A percentile compares a stretch with the other conserved stretches of the same genome.
Conservation (phyloP, 495 filamentous ascomycete species). For the Penicillium desertorum region DNA sequence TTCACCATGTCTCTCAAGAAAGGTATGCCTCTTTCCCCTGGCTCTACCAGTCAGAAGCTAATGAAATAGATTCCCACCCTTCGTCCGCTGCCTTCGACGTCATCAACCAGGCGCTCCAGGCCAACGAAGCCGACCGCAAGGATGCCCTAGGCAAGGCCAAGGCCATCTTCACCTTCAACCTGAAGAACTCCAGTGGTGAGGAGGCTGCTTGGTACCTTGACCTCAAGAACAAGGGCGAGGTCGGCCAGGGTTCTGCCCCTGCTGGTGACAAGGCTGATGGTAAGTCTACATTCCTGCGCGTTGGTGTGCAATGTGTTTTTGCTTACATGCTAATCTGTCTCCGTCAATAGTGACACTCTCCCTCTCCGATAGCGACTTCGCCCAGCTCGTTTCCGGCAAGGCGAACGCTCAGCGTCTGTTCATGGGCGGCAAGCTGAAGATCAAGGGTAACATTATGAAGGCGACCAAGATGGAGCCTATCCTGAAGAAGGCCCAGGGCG, state of each 20-base stretch:
- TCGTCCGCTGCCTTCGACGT: conserved; percentile 87
- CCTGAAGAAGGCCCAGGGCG: conserved; percentile 82
- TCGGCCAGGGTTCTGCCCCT: conserved; percentile 69
- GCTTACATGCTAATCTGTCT: conserved; percentile 5
- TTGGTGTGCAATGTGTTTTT: neutral
- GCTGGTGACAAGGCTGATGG: conserved; percentile 76
- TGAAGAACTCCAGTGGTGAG: conserved; percentile 82
- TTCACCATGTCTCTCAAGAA: conserved; percentile 79
- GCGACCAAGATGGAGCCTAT: conserved; percentile 96
- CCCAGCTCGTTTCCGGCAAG: conserved; percentile 77
- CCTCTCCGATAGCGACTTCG: conserved; percentile 85
- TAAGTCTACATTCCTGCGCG: conserved; percentile 42
- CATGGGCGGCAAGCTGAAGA: conserved; percentile 96
- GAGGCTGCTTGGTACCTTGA: conserved; percentile 91
- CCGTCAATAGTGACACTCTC: conserved; percentile 67
- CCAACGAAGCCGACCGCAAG: conserved; percentile 72
- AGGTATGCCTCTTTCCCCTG: conserved; percentile 47
- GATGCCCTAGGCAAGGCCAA: conserved; percentile 84
- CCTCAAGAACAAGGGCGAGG: conserved; percentile 83
- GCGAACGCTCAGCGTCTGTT: conserved; percentile 93
- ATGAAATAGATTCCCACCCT: conserved; percentile 73
- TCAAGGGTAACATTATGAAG: conserved; percentile 98
- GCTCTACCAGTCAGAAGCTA: conserved; percentile 5
- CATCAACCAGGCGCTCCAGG: conserved; percentile 72
- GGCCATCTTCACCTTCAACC: conserved; percentile 84